Evolutionary conservation across 257 asterid species (phyloP), one percentile per base, ranked within the genome.

Genomic region (Ilex asprella): DNA sequence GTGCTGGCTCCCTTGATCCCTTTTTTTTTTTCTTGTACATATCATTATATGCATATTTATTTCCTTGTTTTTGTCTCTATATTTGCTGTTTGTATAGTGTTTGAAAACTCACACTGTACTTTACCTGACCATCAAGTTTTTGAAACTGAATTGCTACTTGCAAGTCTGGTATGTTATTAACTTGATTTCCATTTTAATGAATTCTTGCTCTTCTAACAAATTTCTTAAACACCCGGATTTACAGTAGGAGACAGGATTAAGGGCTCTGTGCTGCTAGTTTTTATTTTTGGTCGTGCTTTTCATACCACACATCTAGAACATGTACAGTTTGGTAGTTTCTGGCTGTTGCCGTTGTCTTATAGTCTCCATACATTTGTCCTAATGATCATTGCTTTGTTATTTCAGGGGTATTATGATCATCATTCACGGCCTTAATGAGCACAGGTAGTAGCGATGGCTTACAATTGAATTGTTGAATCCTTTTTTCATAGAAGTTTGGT

Each of bases 401-500:
- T 79, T 68, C 96, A 93, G 99, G 89, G 97, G 97, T 46, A 84
- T 89, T 73, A 61, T 93, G 68, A 82, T 93, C 52, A 77, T 93
- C 85, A 85, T 93, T 68, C 99, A 93, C 56, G 99, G 99, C 56
- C 94, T 93, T 53, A 93, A 93, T 67, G 99, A 89, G 77, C 99
- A 93, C 88, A 81, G 99, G 99, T 89, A 67, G 32, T 49, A 21
- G 55, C 60, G 13, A 21, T 61, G 55, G 54, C 47, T 66, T 31
- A 61, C 29, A 12, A 12, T 71, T 65, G 9, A 12, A 29, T 31
- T 52, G 2, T 51, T 49, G 54, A 12, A 49, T 49, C 14, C 3
- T 49, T 49, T 49, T 11, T 11, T n/a, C 2, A 15, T 49, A 3
- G 16, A 64, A 35, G 59, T 35, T n/a, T 9, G 44, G 58, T 59